Base-by-base conservation (phyloP, 2,329 filamentous ascomycete genomes). In the Ascochyta fabae region DNA sequence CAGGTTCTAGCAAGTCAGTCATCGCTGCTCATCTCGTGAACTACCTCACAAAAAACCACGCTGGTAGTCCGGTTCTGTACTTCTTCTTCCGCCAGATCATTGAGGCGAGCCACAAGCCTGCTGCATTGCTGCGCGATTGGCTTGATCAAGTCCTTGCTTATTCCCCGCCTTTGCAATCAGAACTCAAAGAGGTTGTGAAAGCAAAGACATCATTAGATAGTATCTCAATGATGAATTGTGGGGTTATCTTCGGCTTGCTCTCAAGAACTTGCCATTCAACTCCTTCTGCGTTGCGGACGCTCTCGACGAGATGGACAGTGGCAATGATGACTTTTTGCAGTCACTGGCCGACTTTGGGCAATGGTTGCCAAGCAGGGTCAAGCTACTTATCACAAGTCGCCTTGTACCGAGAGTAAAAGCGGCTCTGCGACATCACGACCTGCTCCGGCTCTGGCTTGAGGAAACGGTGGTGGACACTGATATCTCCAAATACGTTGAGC, bases 241-340 rank as follows among this genome's bases (percentile, higher is more conserved):
- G 58, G 46, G 38, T 22, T 34, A 51, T 13, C 48, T 64, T n/a
- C 53, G 45, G 6, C 35, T 53, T 22, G 58, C 62, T 7, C 39
- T 62, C 15, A 12, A 15, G 4, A 35, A 43, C 19, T 35, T 65
- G 12, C 43, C 59, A 15, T 48, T 33, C 16, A 58, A 50, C 27
- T 75, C 70, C 0, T 81, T 76, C 46, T 78, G 75, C 34, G 67
- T 82, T 1, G 69, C 70, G 0, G 80, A 81, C 56, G 79, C 79
- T 0, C 67, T 82, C 2, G 81, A 83, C 54, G 80, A 83, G 61
- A 81, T 82, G 74, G 76, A 80, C 36, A 35, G 63, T 24, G 74
- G 66, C 0, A 64, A 77, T 15, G 71, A 75, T 3, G 40, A 57
- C 0, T 64, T 81, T 0, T 54, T 80, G 3, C 40, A 69, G 4